A percentile compares a stretch with the other conserved stretches of the same genome.
Evolutionary conservation across 176 grass and related monocot genomes (phyloP).

Genomic region (Triticum aestivum): DNA sequence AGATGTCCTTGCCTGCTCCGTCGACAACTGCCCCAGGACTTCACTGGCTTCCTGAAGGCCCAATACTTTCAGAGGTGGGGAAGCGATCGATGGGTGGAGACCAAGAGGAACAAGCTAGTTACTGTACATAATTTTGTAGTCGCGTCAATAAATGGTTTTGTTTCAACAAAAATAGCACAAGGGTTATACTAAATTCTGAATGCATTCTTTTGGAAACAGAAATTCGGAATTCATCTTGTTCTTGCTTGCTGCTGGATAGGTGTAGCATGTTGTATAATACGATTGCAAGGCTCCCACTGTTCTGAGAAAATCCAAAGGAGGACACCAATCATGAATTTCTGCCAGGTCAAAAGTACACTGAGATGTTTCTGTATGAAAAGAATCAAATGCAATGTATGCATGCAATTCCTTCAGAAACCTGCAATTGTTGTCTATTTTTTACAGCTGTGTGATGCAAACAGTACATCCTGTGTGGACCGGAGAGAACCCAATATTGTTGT

Average conservation of each 20-base stretch:
- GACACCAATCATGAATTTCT: neutral
- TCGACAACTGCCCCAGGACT: constrained; percentile 55
- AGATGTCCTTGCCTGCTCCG: constrained; percentile 47
- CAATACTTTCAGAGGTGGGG: neutral
- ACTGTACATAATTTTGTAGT: constrained; percentile 13
- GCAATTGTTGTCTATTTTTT: neutral
- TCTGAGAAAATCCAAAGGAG: neutral
- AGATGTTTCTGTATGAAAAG: too few relatives aligned
- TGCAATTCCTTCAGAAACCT: too few relatives aligned
- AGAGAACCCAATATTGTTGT: constrained; percentile 25
- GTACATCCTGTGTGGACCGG: constrained; percentile 19
- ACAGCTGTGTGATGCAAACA: constrained; percentile 8
- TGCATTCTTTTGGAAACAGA: neutral
- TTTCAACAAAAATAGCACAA: neutral
- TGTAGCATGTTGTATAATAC: neutral
- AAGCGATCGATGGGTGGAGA: neutral
- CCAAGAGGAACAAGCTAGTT: neutral
- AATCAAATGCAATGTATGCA: too few relatives aligned
- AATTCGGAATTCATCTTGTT: neutral
- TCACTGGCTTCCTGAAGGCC: constrained; percentile 47
- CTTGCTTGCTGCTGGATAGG: neutral
- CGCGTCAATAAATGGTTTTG: constrained; percentile 13
- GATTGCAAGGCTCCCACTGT: neutral
- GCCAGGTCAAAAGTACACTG: neutral
- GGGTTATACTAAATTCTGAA: neutral